Percentiles rank a stretch among this genome's conserved stretches.
phyloP scores from a whole-genome alignment of 148 eudicot genomes.

The Rhododendron kiyosumense region DNA sequence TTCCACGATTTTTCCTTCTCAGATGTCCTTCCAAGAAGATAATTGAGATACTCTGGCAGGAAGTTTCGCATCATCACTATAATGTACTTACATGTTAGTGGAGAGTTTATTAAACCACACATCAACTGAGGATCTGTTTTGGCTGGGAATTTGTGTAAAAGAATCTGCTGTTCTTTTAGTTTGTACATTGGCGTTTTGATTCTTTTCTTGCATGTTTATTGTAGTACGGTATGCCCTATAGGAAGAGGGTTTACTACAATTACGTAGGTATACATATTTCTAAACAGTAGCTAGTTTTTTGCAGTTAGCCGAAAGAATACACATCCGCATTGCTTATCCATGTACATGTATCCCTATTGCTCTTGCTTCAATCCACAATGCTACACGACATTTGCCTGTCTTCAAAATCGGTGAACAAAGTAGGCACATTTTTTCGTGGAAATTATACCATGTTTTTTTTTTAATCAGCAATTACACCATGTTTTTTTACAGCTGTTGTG shows the following conservation, averaged over 20 bases:
- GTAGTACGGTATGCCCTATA: background rate
- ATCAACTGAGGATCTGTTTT: background rate
- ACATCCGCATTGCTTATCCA: background rate
- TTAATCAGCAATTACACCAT: too few species aligned
- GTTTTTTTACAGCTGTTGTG: background rate
- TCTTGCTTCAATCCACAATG: background rate
- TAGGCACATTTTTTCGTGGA: background rate
- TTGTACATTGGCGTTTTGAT: background rate
- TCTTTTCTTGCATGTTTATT: background rate
- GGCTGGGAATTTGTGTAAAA: background rate
- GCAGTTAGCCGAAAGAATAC: background rate
- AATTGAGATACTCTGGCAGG: background rate
- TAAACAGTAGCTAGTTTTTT: background rate
- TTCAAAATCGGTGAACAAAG: background rate
- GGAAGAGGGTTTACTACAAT: background rate
- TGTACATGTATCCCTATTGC: background rate
- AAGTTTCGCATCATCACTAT: background rate
- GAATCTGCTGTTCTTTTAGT: background rate
- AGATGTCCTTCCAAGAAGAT: conserved; percentile 51
- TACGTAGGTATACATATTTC: background rate
- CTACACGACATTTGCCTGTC: background rate
- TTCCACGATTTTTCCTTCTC: conserved; percentile 83
- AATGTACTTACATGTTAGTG: background rate
- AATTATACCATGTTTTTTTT: background rate
- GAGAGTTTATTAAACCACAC: background rate